Conservation (phyloP, 2,329 filamentous ascomycete species). For the Colletotrichum gloeosporioides region DNA sequence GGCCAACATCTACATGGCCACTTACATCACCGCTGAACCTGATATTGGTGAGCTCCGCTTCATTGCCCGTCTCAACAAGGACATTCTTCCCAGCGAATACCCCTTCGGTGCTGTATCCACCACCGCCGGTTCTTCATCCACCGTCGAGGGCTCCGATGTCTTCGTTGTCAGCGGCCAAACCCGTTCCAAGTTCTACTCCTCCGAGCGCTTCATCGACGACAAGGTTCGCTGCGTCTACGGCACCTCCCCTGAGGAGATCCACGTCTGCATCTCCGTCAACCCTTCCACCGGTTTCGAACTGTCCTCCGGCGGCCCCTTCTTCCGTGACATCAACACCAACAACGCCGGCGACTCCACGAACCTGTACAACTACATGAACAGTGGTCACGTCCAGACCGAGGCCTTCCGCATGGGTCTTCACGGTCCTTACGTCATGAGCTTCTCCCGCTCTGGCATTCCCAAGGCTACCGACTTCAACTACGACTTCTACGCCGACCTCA, state of each 20-base stretch:
- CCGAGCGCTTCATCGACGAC: slow-evolving; percentile 73
- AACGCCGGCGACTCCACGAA: slow-evolving; percentile 62
- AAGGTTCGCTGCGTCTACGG: slow-evolving; percentile 66
- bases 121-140: slow-evolving; percentile 53
- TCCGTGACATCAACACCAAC: slow-evolving; percentile 70
- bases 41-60: slow-evolving; percentile 66
- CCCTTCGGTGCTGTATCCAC: slow-evolving; percentile 61
- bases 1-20: slow-evolving; percentile 65
- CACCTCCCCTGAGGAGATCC: slow-evolving; percentile 46
- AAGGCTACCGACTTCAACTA: slow-evolving; percentile 52
- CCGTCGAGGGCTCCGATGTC: slow-evolving; percentile 64
- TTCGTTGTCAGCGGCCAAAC: slow-evolving; percentile 67
- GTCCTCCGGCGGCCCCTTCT: slow-evolving; percentile 71
- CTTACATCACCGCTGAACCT: slow-evolving; percentile 64
- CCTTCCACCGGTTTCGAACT: slow-evolving; percentile 56
- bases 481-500: slow-evolving; percentile 64
- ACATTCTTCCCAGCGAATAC: slow-evolving; percentile 55
- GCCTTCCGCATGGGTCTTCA: slow-evolving; percentile 66
- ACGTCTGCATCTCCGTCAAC: slow-evolving; percentile 64
- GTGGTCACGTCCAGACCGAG: slow-evolving; percentile 67
- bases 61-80: slow-evolving; percentile 63
- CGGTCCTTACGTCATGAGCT: slow-evolving; percentile 68
- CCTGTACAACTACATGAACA: slow-evolving; percentile 75
- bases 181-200: slow-evolving; percentile 73
- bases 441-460: slow-evolving; percentile 63